These are phyloP conservation scores for Casaregolazyma suthepensis DNA, from an alignment of 1,139 yeast genomes.

Conservation along the genomic window DNA sequence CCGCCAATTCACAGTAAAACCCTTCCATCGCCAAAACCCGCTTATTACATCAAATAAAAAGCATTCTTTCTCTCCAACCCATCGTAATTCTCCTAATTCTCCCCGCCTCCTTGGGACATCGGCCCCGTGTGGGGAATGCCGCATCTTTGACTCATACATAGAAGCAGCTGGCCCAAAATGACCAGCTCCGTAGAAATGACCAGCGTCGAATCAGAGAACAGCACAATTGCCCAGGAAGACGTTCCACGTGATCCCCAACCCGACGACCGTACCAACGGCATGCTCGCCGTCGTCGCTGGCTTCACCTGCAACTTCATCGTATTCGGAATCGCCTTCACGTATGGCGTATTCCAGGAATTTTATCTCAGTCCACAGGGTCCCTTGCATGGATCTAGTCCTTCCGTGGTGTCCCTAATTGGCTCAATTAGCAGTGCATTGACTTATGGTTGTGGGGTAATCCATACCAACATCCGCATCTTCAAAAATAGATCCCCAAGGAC, in stretches of 20 bases:
- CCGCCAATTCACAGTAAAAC: no score
- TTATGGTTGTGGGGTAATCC: conserved; percentile 12
- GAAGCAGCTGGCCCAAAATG: background rate
- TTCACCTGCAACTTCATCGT: conserved; percentile 19
- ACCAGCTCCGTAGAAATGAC: background rate
- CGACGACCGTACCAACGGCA: background rate
- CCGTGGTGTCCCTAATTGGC: conserved; percentile 20
- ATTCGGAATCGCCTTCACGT: conserved; percentile 22
- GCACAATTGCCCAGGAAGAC: background rate
- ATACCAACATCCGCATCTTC: conserved; percentile 10
- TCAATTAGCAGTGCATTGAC: conserved; percentile 20
- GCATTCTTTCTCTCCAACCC: no score
- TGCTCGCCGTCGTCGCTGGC: conserved; percentile 14
- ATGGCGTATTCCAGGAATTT: conserved; percentile 23
- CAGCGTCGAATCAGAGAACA: background rate
- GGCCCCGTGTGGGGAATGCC: background rate
- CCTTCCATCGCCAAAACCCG: no score
- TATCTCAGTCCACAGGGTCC: conserved; percentile 19
- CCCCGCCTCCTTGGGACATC: background rate
- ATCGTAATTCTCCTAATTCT: no score
- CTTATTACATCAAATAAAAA: no score
- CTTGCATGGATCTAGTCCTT: conserved; percentile 12
- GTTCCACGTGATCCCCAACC: background rate
- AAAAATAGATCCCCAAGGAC: conserved; percentile 2
- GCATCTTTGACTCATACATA: background rate